Percentiles rank a stretch among this genome's conserved stretches.
These are phyloP conservation scores for Epichloe elymi DNA, from an alignment of 2,329 filamentous ascomycete genomes.

Conservation along the genomic window DNA sequence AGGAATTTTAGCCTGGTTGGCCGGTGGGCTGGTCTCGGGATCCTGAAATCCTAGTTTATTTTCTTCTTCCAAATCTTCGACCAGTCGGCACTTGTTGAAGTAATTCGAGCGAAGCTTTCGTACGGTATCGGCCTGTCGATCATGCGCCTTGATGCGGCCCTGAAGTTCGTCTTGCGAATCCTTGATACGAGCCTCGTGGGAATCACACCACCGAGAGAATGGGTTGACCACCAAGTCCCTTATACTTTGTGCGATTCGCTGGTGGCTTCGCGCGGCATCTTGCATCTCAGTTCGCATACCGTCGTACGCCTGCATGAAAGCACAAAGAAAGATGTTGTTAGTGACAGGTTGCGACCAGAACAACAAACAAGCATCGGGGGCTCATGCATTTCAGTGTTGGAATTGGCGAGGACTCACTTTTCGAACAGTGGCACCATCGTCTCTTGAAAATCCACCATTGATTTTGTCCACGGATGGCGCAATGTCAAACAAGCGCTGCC, in stretches of 20 bases:
- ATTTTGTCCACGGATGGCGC: slow-evolving; percentile 70
- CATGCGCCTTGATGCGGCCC: slow-evolving; percentile 77
- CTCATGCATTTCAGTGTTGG: neutral
- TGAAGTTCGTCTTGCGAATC: slow-evolving; percentile 94
- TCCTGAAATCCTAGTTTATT: slow-evolving; percentile 97
- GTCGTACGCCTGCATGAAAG: slow-evolving; percentile 62
- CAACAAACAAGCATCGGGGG: neutral
- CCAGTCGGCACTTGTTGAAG: slow-evolving; percentile 95
- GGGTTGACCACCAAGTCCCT: slow-evolving; percentile 89
- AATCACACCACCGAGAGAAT: slow-evolving; percentile 91
- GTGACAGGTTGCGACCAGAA: slow-evolving; percentile 2
- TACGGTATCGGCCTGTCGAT: slow-evolving; percentile 78
- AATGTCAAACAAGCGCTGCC: slow-evolving; percentile 68
- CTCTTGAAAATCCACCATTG: slow-evolving; percentile 68
- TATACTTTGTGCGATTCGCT: slow-evolving; percentile 92
- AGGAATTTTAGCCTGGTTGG: slow-evolving; percentile 43
- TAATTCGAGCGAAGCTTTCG: slow-evolving; percentile 92
- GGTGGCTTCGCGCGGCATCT: slow-evolving; percentile 77
- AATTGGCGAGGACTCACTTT: slow-evolving; percentile 47
- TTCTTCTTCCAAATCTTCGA: slow-evolving; percentile 95
- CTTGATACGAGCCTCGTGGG: slow-evolving; percentile 81
- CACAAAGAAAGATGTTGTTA: slow-evolving; percentile 6
- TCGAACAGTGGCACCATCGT: slow-evolving; percentile 89
- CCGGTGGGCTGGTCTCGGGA: slow-evolving; percentile 56
- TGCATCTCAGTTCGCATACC: slow-evolving; percentile 88